Conservation (phyloP, 352 stramenopile genomes). For the Saprolegnia parasitica region DNA sequence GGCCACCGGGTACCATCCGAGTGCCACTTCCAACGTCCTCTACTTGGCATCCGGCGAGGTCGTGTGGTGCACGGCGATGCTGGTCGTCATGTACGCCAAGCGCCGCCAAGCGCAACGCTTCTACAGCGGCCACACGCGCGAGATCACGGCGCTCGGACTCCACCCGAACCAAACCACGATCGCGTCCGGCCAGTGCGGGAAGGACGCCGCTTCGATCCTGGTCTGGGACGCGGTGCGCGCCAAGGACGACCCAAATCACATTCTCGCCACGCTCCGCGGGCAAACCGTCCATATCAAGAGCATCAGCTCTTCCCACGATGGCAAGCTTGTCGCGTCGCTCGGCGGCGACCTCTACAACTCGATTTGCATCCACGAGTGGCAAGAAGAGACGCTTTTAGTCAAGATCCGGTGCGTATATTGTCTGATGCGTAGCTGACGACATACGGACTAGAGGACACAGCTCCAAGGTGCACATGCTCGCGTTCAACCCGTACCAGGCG, state of each 20-base stretch:
- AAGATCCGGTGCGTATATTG: conserved; percentile 33
- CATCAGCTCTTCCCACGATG: conserved; percentile 69
- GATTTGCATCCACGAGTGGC: conserved; percentile 72
- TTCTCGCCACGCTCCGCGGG: conserved; percentile 45
- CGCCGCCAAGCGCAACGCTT: conserved; percentile 48
- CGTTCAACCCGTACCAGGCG: conserved; percentile 68
- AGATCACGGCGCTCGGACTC: conserved; percentile 49
- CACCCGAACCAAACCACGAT: conserved; percentile 61
- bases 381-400: conserved; percentile 47
- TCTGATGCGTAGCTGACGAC: background rate
- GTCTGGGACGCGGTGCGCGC: conserved; percentile 58
- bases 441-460: conserved; percentile 46
- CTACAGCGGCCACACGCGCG: conserved; percentile 55
- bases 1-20: conserved; percentile 53
- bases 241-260: conserved; percentile 7
- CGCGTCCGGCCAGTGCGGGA: conserved; percentile 53
- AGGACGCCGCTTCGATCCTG: conserved; percentile 47
- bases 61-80: conserved; percentile 52
- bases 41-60: conserved; percentile 58
- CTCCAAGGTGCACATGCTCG: conserved; percentile 55
- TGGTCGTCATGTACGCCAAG: conserved; percentile 59
- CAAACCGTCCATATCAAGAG: conserved; percentile 51
- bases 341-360: conserved; percentile 74
- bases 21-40: conserved; percentile 41
- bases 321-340: conserved; percentile 58